Base-by-base conservation (phyloP, 2,329 filamentous ascomycete genomes). In the Talaromyces funiculosus region DNA sequence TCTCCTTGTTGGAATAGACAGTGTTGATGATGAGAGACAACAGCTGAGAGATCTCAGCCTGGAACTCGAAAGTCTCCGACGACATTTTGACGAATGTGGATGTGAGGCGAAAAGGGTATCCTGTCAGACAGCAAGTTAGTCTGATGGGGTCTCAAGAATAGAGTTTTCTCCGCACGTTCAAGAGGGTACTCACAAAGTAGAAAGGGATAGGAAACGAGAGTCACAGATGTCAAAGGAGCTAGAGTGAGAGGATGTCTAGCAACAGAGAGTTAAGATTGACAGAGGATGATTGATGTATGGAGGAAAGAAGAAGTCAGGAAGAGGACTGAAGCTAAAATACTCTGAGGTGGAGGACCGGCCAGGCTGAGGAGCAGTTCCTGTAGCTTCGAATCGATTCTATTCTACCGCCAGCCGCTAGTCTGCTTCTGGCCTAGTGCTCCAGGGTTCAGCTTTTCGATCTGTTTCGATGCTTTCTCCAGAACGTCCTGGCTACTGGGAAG, bases 21-120 rank as follows among this genome's bases (percentile, higher is more conserved):
- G 94, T 97, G 90, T 99, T 99, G 87, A 99, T 99, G 82, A 99
- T 99, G 78, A 99, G 90, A 71, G 89, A 92, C 77, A 99, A 90
- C 69, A 99, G 90, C 90, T 99, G 94, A 90, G 93, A 97, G 78
- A 99, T 99, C 90, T 99, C 94, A 89, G 94, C 94, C 89, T 99
- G 94, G 85, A 97, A 99, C 89, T 97, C 93, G 84, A 99, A 99
- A 71, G 92, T 97, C 85, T 97, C 92, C 69, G 77, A 72, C 69
- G 77, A 72, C 80, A 91, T 81, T 90, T 96, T 96, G 78, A 78
- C 90, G 80, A 75, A 74, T 51, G 47, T 51, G 29, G n/a, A 51
- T 79, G 76, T 68, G 56, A 42, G 42, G 45, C 47, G 33, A 55
- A 61, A 59, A 40, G 58, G 62, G 60, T 63, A 66, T 67, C 64